Evolutionary conservation across 352 stramenopile species (phyloP), one percentile per base, ranked within the genome.

Genomic region (Phytophthora citricola): DNA sequence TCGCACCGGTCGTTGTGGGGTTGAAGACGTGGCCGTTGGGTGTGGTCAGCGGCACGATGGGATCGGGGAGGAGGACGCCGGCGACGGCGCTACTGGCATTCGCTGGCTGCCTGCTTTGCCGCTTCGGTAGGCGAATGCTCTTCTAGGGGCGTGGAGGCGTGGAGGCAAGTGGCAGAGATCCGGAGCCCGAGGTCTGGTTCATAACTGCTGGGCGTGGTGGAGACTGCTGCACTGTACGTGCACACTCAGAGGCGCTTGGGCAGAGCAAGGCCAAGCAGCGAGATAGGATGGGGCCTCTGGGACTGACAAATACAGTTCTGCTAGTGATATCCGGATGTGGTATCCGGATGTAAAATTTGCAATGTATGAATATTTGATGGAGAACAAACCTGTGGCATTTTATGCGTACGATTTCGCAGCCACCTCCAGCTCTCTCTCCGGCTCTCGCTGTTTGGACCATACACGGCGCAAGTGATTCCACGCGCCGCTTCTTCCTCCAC

Each of bases 111-210:
- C 49, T 58, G 45, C 29, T 38, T 67, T 58, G 45, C 17, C 11
- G 34, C 60, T 57, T 62, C 43, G 29, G 55, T 58, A 50, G 22
- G 36, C 43, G 40, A 74, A 71, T 66, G 60, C 61, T n/a, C 34
- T 53, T 50, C 56, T 66, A 43, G 39, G 54, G 47, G 43, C 55
- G 50, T 22, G 29, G 49, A 14, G 45, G 50, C 41, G 44, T 50
- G 24, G 41, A 62, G 48, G 31, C 58, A 66, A 65, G 48, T 66
- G 40, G 48, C 49, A 73, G 60, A 73, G 66, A 73, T 73, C 59
- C 66, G 45, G 66, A 70, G 43, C 53, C 58, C 10, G 47, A 34
- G 65, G 44, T 69, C 53, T 66, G 53, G 60, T 66, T 70, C 60
- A 73, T 67, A 71, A 69, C 58, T 73, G 65, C 65, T 69, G 65